Percentiles rank a stretch among this genome's conserved stretches.
These are phyloP conservation scores for Penicillium sp. DNA, from an alignment of 2,329 filamentous ascomycete species.

Conservation along the genomic window DNA sequence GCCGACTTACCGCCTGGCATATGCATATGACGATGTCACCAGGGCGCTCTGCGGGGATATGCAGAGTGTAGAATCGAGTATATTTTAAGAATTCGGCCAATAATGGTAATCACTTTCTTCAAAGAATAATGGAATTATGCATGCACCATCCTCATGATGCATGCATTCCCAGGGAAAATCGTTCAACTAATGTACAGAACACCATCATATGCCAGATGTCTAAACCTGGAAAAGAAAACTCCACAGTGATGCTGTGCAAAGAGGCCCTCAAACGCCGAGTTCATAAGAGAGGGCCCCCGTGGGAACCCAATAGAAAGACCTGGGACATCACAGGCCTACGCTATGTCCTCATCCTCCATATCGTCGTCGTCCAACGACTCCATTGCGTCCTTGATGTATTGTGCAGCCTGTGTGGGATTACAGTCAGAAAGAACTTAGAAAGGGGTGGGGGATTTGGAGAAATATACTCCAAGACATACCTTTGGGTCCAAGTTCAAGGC, in stretches of 20 bases:
- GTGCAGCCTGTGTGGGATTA: slow-evolving; percentile 65
- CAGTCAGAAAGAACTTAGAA: slow-evolving; percentile 9
- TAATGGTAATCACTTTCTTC: not conserved
- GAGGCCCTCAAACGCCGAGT: slow-evolving; percentile 22
- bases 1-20: slow-evolving; percentile 29
- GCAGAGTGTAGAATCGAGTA: not conserved
- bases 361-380: slow-evolving; percentile 77
- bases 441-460: slow-evolving; percentile 4
- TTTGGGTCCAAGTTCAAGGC: slow-evolving; percentile 95
- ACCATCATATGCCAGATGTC: slow-evolving; percentile 30
- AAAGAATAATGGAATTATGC: slow-evolving; percentile 19
- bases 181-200: slow-evolving; percentile 42
- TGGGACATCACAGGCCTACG: slow-evolving; percentile 32
- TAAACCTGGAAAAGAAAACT: slow-evolving; percentile 24
- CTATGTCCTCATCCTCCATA: slow-evolving; percentile 58
- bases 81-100: not conserved
- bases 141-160: slow-evolving; percentile 14
- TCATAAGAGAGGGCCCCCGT: slow-evolving; percentile 16
- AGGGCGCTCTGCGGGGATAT: not conserved
- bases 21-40: slow-evolving; percentile 25
- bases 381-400: slow-evolving; percentile 95
- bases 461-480: slow-evolving; percentile 54
- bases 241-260: slow-evolving; percentile 27
- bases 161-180: slow-evolving; percentile 10
- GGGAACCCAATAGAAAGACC: slow-evolving; percentile 18